Evolutionary conservation across 1,284 basidiomycete genomes (phyloP).

Genomic region (Vanrija sp.): DNA sequence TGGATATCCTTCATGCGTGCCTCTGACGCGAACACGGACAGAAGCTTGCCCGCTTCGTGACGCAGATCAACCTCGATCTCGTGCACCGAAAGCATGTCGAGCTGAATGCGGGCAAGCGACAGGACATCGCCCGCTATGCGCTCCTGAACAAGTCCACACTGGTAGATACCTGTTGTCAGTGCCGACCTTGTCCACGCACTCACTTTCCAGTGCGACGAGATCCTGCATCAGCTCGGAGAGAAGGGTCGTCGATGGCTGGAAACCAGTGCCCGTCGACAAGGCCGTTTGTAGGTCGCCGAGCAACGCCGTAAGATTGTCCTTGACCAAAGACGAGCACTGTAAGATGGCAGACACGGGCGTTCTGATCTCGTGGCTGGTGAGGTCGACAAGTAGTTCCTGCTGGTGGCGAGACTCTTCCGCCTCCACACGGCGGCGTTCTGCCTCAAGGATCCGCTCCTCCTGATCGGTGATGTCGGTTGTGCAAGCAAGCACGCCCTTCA

Average conservation of each 20-base stretch:
- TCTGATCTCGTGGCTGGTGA: constrained; percentile 47
- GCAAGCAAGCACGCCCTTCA: constrained; percentile 37
- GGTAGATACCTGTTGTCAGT: constrained; percentile 20
- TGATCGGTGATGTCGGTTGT: constrained; percentile 34
- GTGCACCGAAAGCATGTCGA: constrained; percentile 31
- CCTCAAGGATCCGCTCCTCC: constrained; percentile 32
- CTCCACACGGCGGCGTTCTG: constrained; percentile 31
- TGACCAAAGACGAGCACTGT: constrained; percentile 44
- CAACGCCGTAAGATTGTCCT: constrained; percentile 41
- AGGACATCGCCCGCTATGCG: constrained; percentile 49
- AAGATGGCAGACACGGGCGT: constrained; percentile 46
- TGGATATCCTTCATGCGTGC: constrained; percentile 36
- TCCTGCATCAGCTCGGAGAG: constrained; percentile 46
- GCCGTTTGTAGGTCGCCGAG: constrained; percentile 31
- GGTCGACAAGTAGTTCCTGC: constrained; percentile 46
- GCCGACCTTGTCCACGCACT: constrained; percentile 20
- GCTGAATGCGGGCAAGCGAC: constrained; percentile 45
- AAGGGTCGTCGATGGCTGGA: constrained; percentile 36
- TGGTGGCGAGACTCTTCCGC: constrained; percentile 41
- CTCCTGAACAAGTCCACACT: constrained; percentile 47
- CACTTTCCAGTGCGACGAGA: constrained; percentile 33
- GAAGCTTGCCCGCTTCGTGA: constrained; percentile 38
- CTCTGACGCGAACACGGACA: constrained; percentile 32
- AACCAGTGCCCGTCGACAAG: constrained; percentile 17
- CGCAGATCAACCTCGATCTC: constrained; percentile 42